Percentiles rank a stretch among this genome's conserved stretches.
Conservation (phyloP, 768 basidiomycete genomes). For the Symmetrospora coprosmae region DNA sequence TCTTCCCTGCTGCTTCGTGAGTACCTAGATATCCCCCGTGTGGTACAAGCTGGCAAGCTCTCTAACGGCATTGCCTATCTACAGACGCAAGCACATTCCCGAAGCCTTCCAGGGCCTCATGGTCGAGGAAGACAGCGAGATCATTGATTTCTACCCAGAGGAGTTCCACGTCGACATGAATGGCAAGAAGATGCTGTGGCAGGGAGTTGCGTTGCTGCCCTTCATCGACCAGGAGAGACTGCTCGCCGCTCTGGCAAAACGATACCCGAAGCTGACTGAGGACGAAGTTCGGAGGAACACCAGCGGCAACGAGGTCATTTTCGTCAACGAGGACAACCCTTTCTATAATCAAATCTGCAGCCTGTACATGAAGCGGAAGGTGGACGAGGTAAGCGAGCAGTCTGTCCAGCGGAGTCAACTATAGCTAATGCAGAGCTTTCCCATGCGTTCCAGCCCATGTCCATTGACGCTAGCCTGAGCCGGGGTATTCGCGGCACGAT, state of each 20-base stretch:
- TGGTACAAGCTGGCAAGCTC: background rate
- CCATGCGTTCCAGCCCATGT: slow-evolving; percentile 48
- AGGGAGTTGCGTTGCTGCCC: slow-evolving; percentile 87
- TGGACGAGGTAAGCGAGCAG: slow-evolving; percentile 48
- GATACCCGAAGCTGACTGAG: slow-evolving; percentile 49
- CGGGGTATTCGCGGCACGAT: slow-evolving; percentile 67
- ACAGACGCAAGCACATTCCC: slow-evolving; percentile 77
- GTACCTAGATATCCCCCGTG: slow-evolving; percentile 39
- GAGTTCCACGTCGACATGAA: slow-evolving; percentile 98
- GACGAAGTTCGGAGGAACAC: slow-evolving; percentile 71
- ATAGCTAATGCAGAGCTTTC: background rate
- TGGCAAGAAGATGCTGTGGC: slow-evolving; percentile 98
- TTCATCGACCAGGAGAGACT: slow-evolving; percentile 82
- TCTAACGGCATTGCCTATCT: background rate
- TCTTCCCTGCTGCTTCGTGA: slow-evolving; percentile 74
- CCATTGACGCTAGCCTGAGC: slow-evolving; percentile 54
- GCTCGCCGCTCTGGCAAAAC: slow-evolving; percentile 62
- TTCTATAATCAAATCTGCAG: slow-evolving; percentile 76
- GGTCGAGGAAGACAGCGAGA: slow-evolving; percentile 71
- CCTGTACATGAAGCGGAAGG: slow-evolving; percentile 79
- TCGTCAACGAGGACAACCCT: slow-evolving; percentile 67
- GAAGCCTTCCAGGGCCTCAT: slow-evolving; percentile 71
- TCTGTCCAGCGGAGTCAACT: background rate
- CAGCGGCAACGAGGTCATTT: slow-evolving; percentile 70
- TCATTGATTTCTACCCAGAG: slow-evolving; percentile 85